Conservation (phyloP, 768 basidiomycete species). For the Phlegmacium glaucopus region DNA sequence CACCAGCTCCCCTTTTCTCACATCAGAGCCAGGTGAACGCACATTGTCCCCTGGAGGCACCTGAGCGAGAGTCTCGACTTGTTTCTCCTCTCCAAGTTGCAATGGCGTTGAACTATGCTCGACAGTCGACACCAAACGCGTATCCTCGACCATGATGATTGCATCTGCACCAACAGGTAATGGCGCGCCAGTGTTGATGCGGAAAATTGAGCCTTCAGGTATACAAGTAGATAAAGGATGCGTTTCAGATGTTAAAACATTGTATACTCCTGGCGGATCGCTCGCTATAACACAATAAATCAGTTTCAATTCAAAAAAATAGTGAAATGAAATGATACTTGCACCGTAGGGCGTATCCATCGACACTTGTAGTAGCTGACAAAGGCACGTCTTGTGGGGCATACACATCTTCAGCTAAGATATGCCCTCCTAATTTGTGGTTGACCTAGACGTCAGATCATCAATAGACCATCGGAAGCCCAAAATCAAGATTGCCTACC, state of each 20-base stretch:
- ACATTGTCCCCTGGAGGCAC: constrained; percentile 69
- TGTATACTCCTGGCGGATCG: constrained; percentile 62
- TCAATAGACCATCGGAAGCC: background rate
- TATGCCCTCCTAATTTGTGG: constrained; percentile 54
- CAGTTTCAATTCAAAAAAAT: background rate
- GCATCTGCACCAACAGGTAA: constrained; percentile 73
- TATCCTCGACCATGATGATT: constrained; percentile 94
- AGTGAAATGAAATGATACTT: constrained; percentile 14
- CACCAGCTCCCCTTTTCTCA: constrained; percentile 61
- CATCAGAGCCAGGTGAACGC: constrained; percentile 71
- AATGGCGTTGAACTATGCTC: constrained; percentile 28
- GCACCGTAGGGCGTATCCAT: constrained; percentile 85
- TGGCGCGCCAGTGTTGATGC: constrained; percentile 86
- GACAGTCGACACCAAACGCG: constrained; percentile 59
- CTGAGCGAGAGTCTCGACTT: constrained; percentile 64
- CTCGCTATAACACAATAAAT: constrained; percentile 39
- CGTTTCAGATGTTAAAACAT: constrained; percentile 57
- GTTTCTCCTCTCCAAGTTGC: constrained; percentile 57
- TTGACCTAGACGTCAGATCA: constrained; percentile 45
- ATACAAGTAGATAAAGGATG: constrained; percentile 46
- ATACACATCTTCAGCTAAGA: constrained; percentile 73
- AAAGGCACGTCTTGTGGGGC: constrained; percentile 63
- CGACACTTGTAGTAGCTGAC: constrained; percentile 74
- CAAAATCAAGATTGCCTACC: constrained; percentile 34
- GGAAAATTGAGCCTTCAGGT: constrained; percentile 53